Conservation (phyloP, 2,329 filamentous ascomycete genomes). For the Fusarium nodosum region DNA sequence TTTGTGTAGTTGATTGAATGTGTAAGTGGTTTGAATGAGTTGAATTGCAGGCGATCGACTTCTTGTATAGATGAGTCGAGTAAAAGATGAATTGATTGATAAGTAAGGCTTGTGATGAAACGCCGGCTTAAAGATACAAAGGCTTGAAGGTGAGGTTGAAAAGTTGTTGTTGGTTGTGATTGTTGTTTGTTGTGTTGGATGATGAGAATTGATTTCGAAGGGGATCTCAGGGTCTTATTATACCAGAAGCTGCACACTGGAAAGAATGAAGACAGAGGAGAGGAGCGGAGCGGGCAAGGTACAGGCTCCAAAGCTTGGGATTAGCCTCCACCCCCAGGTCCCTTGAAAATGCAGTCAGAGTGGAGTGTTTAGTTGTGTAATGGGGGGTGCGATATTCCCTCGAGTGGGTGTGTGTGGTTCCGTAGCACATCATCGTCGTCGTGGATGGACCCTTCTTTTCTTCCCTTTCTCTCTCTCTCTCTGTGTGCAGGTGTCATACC, state of each 20-base stretch:
- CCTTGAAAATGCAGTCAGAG: constrained; percentile 39
- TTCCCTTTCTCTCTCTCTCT: not conserved
- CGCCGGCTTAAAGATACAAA: constrained; percentile 9
- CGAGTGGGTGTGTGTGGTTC: constrained; percentile 27
- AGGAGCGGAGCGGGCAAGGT: constrained; percentile 33
- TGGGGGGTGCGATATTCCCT: constrained; percentile 23
- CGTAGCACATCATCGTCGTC: constrained; percentile 28
- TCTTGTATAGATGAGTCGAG: constrained; percentile 4
- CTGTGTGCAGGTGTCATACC: constrained; percentile 21
- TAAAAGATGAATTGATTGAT: not conserved
- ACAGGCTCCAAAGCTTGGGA: constrained; percentile 20
- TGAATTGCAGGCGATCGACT: constrained; percentile 3
- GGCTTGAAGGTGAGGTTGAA: constrained; percentile 20
- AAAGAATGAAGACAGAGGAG: constrained; percentile 14
- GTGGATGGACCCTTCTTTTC: constrained; percentile 45
- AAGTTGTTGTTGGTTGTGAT: constrained; percentile 11
- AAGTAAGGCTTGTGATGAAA: constrained; percentile 12
- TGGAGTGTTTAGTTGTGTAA: constrained; percentile 26
- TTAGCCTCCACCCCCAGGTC: constrained; percentile 44
- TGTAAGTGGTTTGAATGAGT: not conserved
- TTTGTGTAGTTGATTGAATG: not conserved
- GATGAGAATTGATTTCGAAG: constrained; percentile 4
- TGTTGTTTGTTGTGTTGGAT: constrained; percentile 22
- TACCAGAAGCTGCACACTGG: constrained; percentile 32
- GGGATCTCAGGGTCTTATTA: constrained; percentile 45